Evolutionary conservation across 805 yeast genomes (phyloP).

Genomic region (Ogataea pignaliae): DNA sequence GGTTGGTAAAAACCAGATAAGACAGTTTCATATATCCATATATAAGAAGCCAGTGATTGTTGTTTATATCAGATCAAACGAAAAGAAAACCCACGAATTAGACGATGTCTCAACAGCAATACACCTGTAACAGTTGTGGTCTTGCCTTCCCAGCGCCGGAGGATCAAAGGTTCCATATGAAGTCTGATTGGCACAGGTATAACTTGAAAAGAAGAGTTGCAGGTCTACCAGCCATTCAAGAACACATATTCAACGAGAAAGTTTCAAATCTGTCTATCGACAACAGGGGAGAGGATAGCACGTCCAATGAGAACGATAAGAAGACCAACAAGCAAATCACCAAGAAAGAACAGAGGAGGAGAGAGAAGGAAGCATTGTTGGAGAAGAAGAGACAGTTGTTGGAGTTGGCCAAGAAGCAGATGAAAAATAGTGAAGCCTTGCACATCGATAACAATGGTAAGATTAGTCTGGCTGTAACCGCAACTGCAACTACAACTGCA

Average conservation of each 20-base stretch:
- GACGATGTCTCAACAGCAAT: slow-evolving; percentile 5
- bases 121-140: slow-evolving; percentile 86
- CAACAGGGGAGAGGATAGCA: slow-evolving; percentile 23
- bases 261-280: slow-evolving; percentile 17
- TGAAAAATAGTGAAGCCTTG: slow-evolving; percentile 29
- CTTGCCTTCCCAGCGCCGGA: slow-evolving; percentile 79
- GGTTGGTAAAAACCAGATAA: too few species aligned
- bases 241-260: slow-evolving; percentile 25
- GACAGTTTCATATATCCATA: too few species aligned
- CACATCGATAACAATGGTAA: slow-evolving; percentile 25
- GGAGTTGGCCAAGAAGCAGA: slow-evolving; percentile 41
- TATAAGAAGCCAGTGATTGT: too few species aligned
- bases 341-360: slow-evolving; percentile 47
- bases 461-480: slow-evolving; percentile 12
- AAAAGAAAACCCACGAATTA: too few species aligned
- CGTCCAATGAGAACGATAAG: slow-evolving; percentile 12
- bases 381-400: slow-evolving; percentile 46
- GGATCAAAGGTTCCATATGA: slow-evolving; percentile 89
- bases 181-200: slow-evolving; percentile 97
- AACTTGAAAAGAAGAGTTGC: slow-evolving; percentile 93
- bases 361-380: slow-evolving; percentile 44
- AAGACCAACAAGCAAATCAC: slow-evolving; percentile 29
- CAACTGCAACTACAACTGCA: slow-evolving; percentile 17
- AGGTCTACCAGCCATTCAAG: slow-evolving; percentile 59
- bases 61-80: too few species aligned